Base-by-base conservation (phyloP, 306 rosid species). In the Quercus robur region DNA sequence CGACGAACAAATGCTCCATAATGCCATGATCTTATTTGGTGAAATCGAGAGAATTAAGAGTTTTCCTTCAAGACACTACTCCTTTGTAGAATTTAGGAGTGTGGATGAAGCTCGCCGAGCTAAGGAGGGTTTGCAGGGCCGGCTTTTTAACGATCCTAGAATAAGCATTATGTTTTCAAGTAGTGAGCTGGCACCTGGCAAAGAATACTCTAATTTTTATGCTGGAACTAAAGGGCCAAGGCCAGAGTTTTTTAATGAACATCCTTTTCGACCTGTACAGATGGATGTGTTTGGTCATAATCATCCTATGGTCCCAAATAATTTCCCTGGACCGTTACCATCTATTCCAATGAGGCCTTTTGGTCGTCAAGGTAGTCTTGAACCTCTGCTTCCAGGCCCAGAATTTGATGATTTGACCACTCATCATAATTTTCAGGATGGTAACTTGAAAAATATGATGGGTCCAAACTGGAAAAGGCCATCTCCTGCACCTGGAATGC, bases 1-100 rank as follows among this genome's bases (percentile, higher is more conserved):
- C 78, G 99, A 95, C 21, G 98, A 95, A 85, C 99, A 95, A 85
- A 95, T 95, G 99, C 98, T 95, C 62, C 99, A 95, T 83, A 95
- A 95, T 84, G 99, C 99, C 28, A 93, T 95, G 99, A 95, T 95
- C 79, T 90, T 95, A 82, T 95, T 95, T 77, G 99, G 99, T 71
- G 99, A 95, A 89, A 95, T 95, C 44, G 98, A 95, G 89, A 91
- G 92, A 78, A 93, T 95, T 75, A 91, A 87, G 88, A 95, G 97
- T 80, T 91, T 89, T 81, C 98, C 97, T 82, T 84, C 91, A n/a
- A 89, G 97, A 82, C 86, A 93, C 76, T 89, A 88, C 87, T 92
- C 98, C 20, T 90, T 90, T 79, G 99, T 95, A 52, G 99, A 95
- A 81, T 95, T 95, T 79, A 91, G 99, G 85, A 95, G 98, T 77